These are phyloP conservation scores for Spiromastix sp. DNA, from an alignment of 2,329 filamentous ascomycete species.

Conservation along the genomic window DNA sequence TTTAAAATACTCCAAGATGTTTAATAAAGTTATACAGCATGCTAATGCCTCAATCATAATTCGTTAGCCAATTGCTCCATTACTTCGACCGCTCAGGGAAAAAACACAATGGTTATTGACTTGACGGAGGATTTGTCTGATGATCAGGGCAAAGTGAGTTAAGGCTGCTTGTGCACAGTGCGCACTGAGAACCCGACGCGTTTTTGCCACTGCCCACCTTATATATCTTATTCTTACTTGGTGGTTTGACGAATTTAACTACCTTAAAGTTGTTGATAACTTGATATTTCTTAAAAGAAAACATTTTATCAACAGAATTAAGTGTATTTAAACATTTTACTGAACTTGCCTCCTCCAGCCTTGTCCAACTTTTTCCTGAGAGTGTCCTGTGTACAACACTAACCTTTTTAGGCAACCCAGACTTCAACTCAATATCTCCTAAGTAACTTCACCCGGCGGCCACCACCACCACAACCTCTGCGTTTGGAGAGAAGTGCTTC, in stretches of 20 bases:
- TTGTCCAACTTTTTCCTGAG: not conserved
- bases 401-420: conserved; percentile 4
- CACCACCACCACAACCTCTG: not conserved
- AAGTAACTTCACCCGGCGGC: no score
- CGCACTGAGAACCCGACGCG: not conserved
- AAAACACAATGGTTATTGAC: conserved; percentile 17
- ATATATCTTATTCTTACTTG: not conserved
- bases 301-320: no score
- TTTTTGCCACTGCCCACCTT: not conserved
- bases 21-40: no score
- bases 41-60: no score
- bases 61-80: no score
- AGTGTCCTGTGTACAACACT: not conserved
- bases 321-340: no score
- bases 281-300: no score
- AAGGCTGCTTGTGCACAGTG: not conserved
- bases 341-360: no score
- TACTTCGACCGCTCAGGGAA: no score
- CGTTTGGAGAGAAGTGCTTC: not conserved
- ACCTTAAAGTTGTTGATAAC: not conserved
- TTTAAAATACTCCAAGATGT: no score
- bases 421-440: not conserved
- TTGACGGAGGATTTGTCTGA: conserved; percentile 18
- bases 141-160: conserved; percentile 9
- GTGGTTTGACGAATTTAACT: not conserved